These are phyloP conservation scores for Chalciporus sp. DNA, from an alignment of 1,284 basidiomycete species.

Conservation along the genomic window DNA sequence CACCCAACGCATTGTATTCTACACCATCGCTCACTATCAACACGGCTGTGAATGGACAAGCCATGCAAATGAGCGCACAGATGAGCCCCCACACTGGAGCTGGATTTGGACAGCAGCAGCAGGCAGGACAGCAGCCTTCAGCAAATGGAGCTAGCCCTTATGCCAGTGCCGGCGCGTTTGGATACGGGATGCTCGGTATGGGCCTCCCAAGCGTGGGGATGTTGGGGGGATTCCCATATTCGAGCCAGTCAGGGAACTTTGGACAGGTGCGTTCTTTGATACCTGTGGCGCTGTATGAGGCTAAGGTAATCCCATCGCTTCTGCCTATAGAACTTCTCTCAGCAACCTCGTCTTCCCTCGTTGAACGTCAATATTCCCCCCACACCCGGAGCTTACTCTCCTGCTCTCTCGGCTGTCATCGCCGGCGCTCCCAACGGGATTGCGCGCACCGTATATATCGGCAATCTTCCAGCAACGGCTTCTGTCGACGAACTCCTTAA, in stretches of 20 bases:
- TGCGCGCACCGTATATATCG: conserved; percentile 95
- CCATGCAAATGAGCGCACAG: conserved; percentile 51
- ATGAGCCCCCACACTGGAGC: conserved; percentile 61
- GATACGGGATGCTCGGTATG: conserved; percentile 78
- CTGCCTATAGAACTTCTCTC: conserved; percentile 38
- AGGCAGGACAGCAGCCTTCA: conserved; percentile 39
- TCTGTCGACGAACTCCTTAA: conserved; percentile 97
- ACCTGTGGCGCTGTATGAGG: not conserved
- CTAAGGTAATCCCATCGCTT: conserved; percentile 11
- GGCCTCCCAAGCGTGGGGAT: conserved; percentile 70
- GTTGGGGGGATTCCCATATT: conserved; percentile 70
- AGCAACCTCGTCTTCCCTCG: conserved; percentile 61
- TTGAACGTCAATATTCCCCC: conserved; percentile 62
- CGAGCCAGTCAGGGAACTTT: conserved; percentile 67
- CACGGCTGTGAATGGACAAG: conserved; percentile 56
- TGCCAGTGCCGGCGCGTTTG: conserved; percentile 49
- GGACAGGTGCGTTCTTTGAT: conserved; percentile 50
- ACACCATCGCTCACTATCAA: conserved; percentile 70
- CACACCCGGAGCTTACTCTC: conserved; percentile 66
- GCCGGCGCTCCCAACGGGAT: conserved; percentile 65
- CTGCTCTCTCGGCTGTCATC: conserved; percentile 68
- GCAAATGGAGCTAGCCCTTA: conserved; percentile 47
- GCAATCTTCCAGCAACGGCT: conserved; percentile 94
- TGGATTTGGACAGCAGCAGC: conserved; percentile 50
- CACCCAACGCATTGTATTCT: conserved; percentile 60